Conservation (phyloP, 495 filamentous ascomycete species). For the Lasiosphaeris hirsuta region DNA sequence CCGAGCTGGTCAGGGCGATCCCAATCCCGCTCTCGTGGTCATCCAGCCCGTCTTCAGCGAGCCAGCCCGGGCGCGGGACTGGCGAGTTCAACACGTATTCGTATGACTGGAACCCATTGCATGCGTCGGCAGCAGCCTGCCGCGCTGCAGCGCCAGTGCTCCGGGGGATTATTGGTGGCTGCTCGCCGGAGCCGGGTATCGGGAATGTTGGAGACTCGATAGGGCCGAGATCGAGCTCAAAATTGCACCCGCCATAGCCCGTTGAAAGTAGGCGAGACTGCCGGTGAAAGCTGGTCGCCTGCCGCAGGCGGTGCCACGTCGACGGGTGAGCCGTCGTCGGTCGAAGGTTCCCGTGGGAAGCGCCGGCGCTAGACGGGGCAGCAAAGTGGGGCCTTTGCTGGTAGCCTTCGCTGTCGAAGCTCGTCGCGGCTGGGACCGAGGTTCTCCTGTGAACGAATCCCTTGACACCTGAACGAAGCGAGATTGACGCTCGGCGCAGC, state of each 20-base stretch:
- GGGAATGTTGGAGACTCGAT: constrained; percentile 39
- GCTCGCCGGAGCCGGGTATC: constrained; percentile 45
- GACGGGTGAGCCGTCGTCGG: constrained; percentile 44
- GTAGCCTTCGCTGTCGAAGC: constrained; percentile 29
- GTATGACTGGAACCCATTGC: constrained; percentile 53
- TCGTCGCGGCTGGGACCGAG: constrained; percentile 38
- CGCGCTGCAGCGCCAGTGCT: constrained; percentile 65
- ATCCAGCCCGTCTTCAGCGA: constrained; percentile 37
- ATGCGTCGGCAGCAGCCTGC: constrained; percentile 62
- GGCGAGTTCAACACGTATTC: constrained; percentile 39
- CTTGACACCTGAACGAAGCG: constrained; percentile 38
- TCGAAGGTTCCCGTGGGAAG: constrained; percentile 12
- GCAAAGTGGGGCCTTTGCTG: constrained; percentile 19
- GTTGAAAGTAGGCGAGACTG: constrained; percentile 40
- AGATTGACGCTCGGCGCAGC: constrained; percentile 50
- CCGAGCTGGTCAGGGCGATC: constrained; percentile 58
- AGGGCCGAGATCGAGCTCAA: constrained; percentile 28
- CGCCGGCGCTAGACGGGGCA: neutral
- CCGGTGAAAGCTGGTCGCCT: constrained; percentile 47
- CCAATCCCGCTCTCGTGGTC: constrained; percentile 80
- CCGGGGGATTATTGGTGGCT: constrained; percentile 52
- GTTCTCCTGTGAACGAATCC: constrained; percentile 45
- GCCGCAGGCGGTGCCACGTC: constrained; percentile 46
- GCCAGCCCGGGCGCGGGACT: constrained; percentile 28
- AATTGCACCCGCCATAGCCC: constrained; percentile 31